phyloP scores from a whole-genome alignment of 2,329 filamentous ascomycete species.

The Dactylonectria macrodidyma region DNA sequence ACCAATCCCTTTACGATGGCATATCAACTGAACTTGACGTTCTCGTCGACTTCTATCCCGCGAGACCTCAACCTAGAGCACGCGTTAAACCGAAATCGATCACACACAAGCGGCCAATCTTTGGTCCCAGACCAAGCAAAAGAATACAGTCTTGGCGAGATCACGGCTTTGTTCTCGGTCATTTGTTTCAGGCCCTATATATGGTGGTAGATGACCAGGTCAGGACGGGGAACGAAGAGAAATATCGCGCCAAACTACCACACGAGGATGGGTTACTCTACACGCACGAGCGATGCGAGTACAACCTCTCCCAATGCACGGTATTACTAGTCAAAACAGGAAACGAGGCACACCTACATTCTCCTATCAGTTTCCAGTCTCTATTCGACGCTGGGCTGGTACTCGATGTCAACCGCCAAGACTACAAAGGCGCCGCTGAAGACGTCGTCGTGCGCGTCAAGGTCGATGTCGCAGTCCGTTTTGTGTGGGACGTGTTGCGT shows the following conservation, averaged over 20 bases:
- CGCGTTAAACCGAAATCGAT: no score
- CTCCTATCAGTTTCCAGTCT: conserved; percentile 7
- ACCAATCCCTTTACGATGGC: background rate
- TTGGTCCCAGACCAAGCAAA: background rate
- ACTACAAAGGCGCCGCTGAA: conserved; percentile 7
- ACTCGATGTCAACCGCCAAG: conserved; percentile 7
- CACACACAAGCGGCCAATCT: background rate
- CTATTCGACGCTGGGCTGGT: conserved; percentile 11
- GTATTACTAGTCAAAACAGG: conserved; percentile 10
- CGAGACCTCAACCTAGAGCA: background rate
- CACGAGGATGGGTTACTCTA: background rate
- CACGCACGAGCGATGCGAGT: no score
- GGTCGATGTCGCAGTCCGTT: conserved; percentile 2
- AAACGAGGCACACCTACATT: background rate
- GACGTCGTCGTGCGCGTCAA: conserved; percentile 10
- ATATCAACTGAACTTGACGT: background rate
- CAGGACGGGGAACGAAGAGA: background rate
- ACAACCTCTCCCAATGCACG: background rate
- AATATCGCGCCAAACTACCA: background rate
- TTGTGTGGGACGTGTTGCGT: background rate
- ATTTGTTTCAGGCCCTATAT: conserved; percentile 2
- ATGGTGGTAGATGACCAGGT: conserved; percentile 3
- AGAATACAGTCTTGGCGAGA: conserved; percentile 8
- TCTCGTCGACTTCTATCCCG: conserved; percentile 1
- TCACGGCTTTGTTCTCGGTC: conserved; percentile 5